phyloP scores from a whole-genome alignment of 495 filamentous ascomycete genomes.

The Aspergillus sclerotiicarbonarius region DNA sequence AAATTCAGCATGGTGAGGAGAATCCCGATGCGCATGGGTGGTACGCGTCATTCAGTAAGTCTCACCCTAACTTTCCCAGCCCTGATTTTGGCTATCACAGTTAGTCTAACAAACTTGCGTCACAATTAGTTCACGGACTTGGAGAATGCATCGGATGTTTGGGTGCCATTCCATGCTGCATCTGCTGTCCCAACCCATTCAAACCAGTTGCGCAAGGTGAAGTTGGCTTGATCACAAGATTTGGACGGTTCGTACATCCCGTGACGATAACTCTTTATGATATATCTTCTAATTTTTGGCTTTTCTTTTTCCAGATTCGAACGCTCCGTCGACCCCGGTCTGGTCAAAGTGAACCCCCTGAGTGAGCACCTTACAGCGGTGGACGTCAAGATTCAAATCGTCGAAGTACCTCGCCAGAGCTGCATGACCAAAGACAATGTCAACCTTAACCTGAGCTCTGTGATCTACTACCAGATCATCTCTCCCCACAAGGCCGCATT shows the following conservation, averaged over 20 bases:
- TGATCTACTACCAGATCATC: slow-evolving; percentile 98
- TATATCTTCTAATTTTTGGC: background rate
- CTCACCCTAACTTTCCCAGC: background rate
- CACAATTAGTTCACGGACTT: slow-evolving; percentile 63
- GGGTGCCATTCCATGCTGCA: slow-evolving; percentile 89
- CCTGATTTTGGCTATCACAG: background rate
- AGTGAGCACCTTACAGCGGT: slow-evolving; percentile 86
- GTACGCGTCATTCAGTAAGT: slow-evolving; percentile 86
- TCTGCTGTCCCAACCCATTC: slow-evolving; percentile 94
- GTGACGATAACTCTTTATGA: background rate
- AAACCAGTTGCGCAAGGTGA: slow-evolving; percentile 91
- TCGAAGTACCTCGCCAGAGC: slow-evolving; percentile 92
- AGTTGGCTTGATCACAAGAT: slow-evolving; percentile 92
- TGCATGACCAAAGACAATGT: slow-evolving; percentile 99
- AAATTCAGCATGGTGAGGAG: slow-evolving; percentile 61
- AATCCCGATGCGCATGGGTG: slow-evolving; percentile 77
- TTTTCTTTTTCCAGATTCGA: slow-evolving; percentile 58
- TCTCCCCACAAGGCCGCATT: slow-evolving; percentile 97
- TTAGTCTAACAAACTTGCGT: slow-evolving; percentile 11
- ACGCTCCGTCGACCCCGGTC: slow-evolving; percentile 92
- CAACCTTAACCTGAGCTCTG: slow-evolving; percentile 85
- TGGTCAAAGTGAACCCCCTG: slow-evolving; percentile 98
- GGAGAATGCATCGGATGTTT: slow-evolving; percentile 74
- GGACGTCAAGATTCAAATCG: slow-evolving; percentile 99
- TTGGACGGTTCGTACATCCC: slow-evolving; percentile 61